Evolutionary conservation across 768 basidiomycete species (phyloP).

Genomic region (Grammothele lineata): DNA sequence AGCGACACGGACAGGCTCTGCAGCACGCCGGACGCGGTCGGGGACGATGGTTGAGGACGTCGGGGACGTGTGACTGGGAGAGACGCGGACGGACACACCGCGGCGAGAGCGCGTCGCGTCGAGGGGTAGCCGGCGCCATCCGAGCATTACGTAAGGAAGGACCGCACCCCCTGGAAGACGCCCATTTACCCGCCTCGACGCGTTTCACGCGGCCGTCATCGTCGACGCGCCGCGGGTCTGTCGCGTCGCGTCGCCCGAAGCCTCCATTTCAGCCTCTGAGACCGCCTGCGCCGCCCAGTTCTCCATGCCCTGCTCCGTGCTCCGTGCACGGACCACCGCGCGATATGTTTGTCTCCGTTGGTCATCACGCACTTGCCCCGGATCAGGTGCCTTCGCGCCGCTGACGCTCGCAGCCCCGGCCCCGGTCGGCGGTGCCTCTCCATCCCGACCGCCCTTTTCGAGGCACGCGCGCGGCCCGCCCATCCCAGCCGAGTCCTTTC

Average conservation of each 20-base stretch:
- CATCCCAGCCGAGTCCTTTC: too few relatives aligned
- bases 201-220: neutral
- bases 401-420: constrained; percentile 9
- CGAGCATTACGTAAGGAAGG: constrained; percentile 13
- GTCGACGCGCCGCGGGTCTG: neutral
- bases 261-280: neutral
- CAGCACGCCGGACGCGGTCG: constrained; percentile 13
- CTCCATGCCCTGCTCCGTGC: neutral
- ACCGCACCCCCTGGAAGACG: constrained; percentile 12
- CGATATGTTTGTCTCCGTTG: neutral
- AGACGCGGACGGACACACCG: constrained; percentile 22
- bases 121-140: constrained; percentile 16
- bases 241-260: neutral
- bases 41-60: constrained; percentile 14
- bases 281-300: neutral
- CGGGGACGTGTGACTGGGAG: constrained; percentile 22
- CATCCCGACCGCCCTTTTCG: constrained; percentile 11
- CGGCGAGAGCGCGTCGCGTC: constrained; percentile 25
- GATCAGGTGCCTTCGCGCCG: constrained; percentile 4
- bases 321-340: neutral
- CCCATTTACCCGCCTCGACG: constrained; percentile 8
- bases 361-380: constrained; percentile 7
- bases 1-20: neutral
- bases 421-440: constrained; percentile 15
- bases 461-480: neutral